These are phyloP conservation scores for Thalassiosira mediterranea DNA, from an alignment of 352 stramenopile species.

Conservation along the genomic window DNA sequence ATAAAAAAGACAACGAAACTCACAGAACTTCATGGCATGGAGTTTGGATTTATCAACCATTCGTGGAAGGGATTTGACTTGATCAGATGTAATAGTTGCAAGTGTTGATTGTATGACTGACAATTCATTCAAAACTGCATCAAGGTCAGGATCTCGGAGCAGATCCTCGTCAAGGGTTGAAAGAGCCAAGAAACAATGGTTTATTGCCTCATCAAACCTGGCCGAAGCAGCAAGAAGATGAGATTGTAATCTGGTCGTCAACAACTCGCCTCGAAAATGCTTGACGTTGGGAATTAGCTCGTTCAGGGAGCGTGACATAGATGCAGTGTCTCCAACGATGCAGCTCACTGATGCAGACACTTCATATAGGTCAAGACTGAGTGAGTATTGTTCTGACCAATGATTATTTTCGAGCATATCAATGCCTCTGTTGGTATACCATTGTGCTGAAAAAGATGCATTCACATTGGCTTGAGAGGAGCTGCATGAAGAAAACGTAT, in stretches of 20 bases:
- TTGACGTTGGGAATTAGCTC: slow-evolving; percentile 19
- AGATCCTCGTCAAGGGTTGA: too few species aligned
- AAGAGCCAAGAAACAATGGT: too few species aligned
- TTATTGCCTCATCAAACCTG: too few species aligned
- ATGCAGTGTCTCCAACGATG: slow-evolving; percentile 9
- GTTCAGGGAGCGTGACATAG: slow-evolving; percentile 7
- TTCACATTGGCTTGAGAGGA: not conserved
- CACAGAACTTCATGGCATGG: slow-evolving; percentile 41
- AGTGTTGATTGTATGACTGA: slow-evolving; percentile 1
- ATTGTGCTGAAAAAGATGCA: slow-evolving; percentile 3
- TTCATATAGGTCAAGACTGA: slow-evolving; percentile 35
- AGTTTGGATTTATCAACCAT: slow-evolving; percentile 25
- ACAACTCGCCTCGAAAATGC: slow-evolving; percentile 31
- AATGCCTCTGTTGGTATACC: slow-evolving; percentile 30
- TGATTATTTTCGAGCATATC: slow-evolving; percentile 24
- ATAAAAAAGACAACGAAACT: too few species aligned
- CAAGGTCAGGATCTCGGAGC: slow-evolving; percentile 5
- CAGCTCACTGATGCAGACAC: slow-evolving; percentile 13
- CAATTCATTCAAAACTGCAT: slow-evolving; percentile 10
- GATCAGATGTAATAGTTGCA: slow-evolving; percentile 8
- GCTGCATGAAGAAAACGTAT: not conserved
- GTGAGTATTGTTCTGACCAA: slow-evolving; percentile 31
- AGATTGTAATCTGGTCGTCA: slow-evolving; percentile 5
- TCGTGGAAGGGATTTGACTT: slow-evolving; percentile 9
- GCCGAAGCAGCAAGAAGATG: too few species aligned